Base-by-base conservation (phyloP, 441 rosid genomes). In the Francoa sonchifolia region DNA sequence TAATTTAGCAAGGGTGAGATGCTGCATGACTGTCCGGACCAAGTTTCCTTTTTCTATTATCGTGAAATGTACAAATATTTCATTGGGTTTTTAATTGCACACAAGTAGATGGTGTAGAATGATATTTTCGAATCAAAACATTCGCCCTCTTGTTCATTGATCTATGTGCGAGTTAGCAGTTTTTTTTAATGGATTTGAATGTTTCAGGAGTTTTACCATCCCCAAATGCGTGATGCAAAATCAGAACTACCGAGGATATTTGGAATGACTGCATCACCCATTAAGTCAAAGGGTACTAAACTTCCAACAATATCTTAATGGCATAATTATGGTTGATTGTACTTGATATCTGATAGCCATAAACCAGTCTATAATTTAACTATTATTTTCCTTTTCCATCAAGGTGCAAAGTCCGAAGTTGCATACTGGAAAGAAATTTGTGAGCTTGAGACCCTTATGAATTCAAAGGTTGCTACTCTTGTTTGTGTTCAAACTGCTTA, bases 211-310 rank as follows among this genome's bases (percentile, higher is more conserved):
- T 90, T 80, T 48, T 90, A 83, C 69, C 94, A 86, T 53, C 60
- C 42, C 2, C 59, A 62, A 27, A 36, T 76, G 19, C 27, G 13
- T 13, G 52, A 59, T 38, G 66, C 65, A 36, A 54, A n/a, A 23
- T 20, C 50, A 5, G 22, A 58, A 39, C 71, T 83, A 52, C 99
- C 99, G 1, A 61, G 88, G 68, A 80, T 90, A 58, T 62, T 80
- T 36, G 99, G 99, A 47, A 76, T 86, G 99, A 90, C 96, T 13
- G 99, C 96, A 19, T 90, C 95, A 38, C 99, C 65, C 18, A 83
- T 90, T 33, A 86, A 83, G 51, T 47, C 80, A 12, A 86, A 86
- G 61, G 87, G 96, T 86, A 60, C 38, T 37, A 12, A 33, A 28
- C 16, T 38, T 39, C 27, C 44, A 19, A 36, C 7, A 28, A 39